Base-by-base conservation (phyloP, 1,284 basidiomycete genomes). In the Ceratorhiza oryzae-sativae region DNA sequence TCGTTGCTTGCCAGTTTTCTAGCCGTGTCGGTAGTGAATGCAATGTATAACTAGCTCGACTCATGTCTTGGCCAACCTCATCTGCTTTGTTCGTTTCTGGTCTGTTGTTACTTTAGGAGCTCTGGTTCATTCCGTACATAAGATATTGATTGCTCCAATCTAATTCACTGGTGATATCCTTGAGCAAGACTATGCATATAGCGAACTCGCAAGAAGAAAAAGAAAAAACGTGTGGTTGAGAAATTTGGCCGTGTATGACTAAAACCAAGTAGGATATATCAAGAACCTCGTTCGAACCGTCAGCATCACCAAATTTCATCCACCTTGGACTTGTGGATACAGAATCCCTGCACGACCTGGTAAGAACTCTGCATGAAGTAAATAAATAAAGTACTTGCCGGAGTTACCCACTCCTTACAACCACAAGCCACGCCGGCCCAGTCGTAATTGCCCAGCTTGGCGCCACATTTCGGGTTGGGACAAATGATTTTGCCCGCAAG, bases 361-460 rank as follows among this genome's bases (percentile, higher is more conserved):
- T 30, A 27, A 6, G 56, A 34, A 46, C 60, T 55, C 27, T 36
- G 41, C 30, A 9, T 42, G 27, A 25, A 42, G 20, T 30, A 36
- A 49, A 30, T 15, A 1, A 55, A 49, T 20, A 25, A 41, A n/a
- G 39, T 72, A 84, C 88, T 77, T 77, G 94, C 93, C 30, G 94
- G 94, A 5, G 89, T 90, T 36, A 96, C 92, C 94, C 94, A 96
- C 77, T 90, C 88, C 77, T 90, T 91, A 78, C 95, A 98, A 25
- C 92, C 92, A 80, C 95, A 98, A 78, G 91, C 89, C 56, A 94
- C 89, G 0, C 97, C 97, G 2, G 96, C 94, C 97, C 97, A 99
- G 80, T 97, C 95, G 79, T 91, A 99, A 78, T 92, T 97, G 3
- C 97, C 97, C 27, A 99, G 85, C 82, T 99, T 99, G 20, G 87